Evolutionary conservation across 495 filamentous ascomycete species (phyloP).

Genomic region (Talaromyces thailandensis): DNA sequence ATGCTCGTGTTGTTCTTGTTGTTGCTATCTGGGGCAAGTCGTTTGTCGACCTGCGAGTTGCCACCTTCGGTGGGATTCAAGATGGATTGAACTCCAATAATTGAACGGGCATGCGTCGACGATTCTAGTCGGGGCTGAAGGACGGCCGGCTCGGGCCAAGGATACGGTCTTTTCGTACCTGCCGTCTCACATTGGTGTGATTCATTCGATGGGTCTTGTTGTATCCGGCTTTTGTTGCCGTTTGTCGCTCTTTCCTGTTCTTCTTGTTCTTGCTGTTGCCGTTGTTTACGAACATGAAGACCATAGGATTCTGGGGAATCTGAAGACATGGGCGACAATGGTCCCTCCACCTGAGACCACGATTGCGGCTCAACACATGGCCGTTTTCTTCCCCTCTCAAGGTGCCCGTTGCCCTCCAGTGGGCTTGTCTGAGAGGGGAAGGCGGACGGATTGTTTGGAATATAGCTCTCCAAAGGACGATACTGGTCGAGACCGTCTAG

Average conservation of each 20-base stretch:
- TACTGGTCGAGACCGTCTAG: conserved; percentile 28
- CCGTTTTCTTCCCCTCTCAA: conserved; percentile 31
- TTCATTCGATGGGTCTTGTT: conserved; percentile 1
- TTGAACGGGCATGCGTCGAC: conserved; percentile 27
- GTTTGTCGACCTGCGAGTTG: conserved; percentile 16
- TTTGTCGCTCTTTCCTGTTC: background rate
- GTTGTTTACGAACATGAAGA: conserved; percentile 11
- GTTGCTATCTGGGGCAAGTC: conserved; percentile 1
- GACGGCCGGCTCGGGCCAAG: background rate
- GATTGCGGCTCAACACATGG: conserved; percentile 34
- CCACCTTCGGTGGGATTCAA: conserved; percentile 27
- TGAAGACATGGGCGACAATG: conserved; percentile 43
- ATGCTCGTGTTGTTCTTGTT: conserved; percentile 20
- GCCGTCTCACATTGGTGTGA: background rate
- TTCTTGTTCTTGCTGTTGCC: background rate
- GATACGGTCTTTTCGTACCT: conserved; percentile 1
- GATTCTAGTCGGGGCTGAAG: conserved; percentile 24
- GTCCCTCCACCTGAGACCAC: conserved; percentile 16
- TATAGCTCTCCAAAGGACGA: conserved; percentile 20
- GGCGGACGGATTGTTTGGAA: conserved; percentile 15
- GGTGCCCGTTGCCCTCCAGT: conserved; percentile 25
- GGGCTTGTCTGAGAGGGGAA: conserved; percentile 30
- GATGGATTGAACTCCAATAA: conserved; percentile 43
- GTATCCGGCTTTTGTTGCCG: conserved; percentile 6
- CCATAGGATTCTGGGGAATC: conserved; percentile 17